Evolutionary conservation across 2,329 filamentous ascomycete genomes (phyloP), one percentile per base, ranked within the genome.

Genomic region (Pezicula rhizophila): DNA sequence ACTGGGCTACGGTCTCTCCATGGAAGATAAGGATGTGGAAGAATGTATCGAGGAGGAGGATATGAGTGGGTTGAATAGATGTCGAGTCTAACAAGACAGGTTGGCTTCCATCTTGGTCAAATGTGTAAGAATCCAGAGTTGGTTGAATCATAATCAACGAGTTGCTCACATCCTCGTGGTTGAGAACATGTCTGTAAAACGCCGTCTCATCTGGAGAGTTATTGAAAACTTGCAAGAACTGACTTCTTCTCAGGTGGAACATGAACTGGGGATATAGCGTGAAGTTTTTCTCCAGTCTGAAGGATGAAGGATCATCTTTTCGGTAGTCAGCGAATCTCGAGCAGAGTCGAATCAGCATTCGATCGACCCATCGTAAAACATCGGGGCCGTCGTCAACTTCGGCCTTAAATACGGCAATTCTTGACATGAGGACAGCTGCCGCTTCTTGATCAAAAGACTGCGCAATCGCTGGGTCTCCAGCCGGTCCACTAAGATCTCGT

Each of bases 21-120:
- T 99, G 91, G 80, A 97, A 99, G 60, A 99, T 99, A 48, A 99
- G 81, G 53, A 99, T 99, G 68, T 99, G 93, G 80, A 99, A 99
- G 76, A 99, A 99, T 0, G 93, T 97, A 63, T 99, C 93, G 48
- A 99, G 84, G 10, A 99, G 82, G 45, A 99, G 79, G 52, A 97
- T 88, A 52, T 96, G 95, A 18, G 91, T 88, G 8, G 90, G 86
- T 65, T 97, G 92, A 60, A 99, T 99, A 5, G 90, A 96, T 33
- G 90, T 91, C 12, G 92, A 97, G 67, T 99, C 93, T 33, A 99
- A 79, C 20, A 99, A 75, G n/a, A 99, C 93, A 2, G 93, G 92
- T 56, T 91, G 82, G 42, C 89, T 86, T 23, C 91, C 91, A 52
- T 97, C 92, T 62, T 96, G 89, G 59, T 97, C 92, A 64, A 99